Evolutionary conservation across 768 basidiomycete genomes (phyloP).

Genomic region (Tephrocybe rancida): DNA sequence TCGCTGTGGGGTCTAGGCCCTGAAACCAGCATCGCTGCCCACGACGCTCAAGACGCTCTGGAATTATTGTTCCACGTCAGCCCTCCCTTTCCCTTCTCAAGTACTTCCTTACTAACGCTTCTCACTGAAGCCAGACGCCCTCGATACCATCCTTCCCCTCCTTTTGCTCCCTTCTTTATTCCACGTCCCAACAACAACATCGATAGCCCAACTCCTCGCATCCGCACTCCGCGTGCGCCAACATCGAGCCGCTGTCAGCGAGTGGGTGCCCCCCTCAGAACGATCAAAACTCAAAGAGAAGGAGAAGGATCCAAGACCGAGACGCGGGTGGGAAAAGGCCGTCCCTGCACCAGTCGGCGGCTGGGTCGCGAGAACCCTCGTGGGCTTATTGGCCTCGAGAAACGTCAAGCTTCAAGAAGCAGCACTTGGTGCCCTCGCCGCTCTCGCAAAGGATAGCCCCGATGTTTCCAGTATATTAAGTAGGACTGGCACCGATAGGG

Average conservation of each 20-base stretch:
- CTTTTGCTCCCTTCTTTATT: constrained; percentile 42
- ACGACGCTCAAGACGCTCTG: constrained; percentile 58
- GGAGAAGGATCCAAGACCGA: not conserved
- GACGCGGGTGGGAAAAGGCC: constrained; percentile 4
- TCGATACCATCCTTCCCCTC: constrained; percentile 73
- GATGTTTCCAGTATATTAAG: constrained; percentile 50
- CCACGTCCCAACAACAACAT: constrained; percentile 49
- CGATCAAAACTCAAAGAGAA: constrained; percentile 10
- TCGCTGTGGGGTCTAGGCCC: constrained; percentile 65
- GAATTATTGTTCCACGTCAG: constrained; percentile 63
- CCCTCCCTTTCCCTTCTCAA: not conserved
- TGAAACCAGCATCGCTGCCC: constrained; percentile 41
- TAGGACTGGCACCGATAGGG: constrained; percentile 43
- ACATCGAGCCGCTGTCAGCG: constrained; percentile 53
- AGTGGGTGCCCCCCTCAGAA: constrained; percentile 66
- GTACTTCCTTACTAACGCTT: not conserved
- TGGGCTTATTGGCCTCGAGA: not conserved
- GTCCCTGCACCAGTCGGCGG: constrained; percentile 2
- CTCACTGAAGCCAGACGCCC: constrained; percentile 47
- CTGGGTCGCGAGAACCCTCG: not conserved
- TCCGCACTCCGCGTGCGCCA: constrained; percentile 47
- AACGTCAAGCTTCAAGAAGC: constrained; percentile 11
- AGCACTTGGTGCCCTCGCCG: constrained; percentile 61
- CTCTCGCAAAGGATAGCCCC: constrained; percentile 65
- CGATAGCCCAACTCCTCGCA: constrained; percentile 62